phyloP scores from a whole-genome alignment of 306 rosid species.

The Mucuna pruriens region DNA sequence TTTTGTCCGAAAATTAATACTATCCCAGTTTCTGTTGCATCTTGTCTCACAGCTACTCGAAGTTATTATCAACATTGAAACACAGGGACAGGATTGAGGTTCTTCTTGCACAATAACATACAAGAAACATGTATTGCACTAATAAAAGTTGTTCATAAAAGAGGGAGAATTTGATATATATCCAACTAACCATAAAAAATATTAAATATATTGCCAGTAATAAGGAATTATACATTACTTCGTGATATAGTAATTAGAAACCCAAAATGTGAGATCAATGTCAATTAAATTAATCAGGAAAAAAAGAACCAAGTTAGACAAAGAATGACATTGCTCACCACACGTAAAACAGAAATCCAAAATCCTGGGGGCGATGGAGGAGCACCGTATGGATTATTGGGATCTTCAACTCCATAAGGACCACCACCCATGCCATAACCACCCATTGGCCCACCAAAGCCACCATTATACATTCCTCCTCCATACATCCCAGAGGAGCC shows the following conservation, averaged over 20 bases:
- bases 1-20: not conserved
- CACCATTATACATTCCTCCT: constrained; percentile 74
- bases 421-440: constrained; percentile 77
- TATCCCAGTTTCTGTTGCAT: constrained; percentile 2
- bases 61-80: not conserved
- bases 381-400: constrained; percentile 71
- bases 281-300: not conserved
- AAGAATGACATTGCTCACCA: constrained; percentile 55
- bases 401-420: constrained; percentile 80
- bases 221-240: not conserved
- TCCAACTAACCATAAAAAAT: not conserved
- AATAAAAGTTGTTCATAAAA: not conserved
- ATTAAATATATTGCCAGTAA: not conserved
- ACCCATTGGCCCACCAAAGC: constrained; percentile 70
- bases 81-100: not conserved
- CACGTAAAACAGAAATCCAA: constrained; percentile 76
- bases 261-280: not conserved
- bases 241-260: not conserved
- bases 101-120: constrained; percentile 5
- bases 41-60: not conserved
- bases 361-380: constrained; percentile 82
- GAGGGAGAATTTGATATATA: not conserved
- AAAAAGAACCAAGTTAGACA: not conserved
- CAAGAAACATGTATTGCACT: constrained; percentile 1
- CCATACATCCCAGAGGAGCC: constrained; percentile 85